Base-by-base conservation (phyloP, 768 basidiomycete species). In the Harrya chromipes region DNA sequence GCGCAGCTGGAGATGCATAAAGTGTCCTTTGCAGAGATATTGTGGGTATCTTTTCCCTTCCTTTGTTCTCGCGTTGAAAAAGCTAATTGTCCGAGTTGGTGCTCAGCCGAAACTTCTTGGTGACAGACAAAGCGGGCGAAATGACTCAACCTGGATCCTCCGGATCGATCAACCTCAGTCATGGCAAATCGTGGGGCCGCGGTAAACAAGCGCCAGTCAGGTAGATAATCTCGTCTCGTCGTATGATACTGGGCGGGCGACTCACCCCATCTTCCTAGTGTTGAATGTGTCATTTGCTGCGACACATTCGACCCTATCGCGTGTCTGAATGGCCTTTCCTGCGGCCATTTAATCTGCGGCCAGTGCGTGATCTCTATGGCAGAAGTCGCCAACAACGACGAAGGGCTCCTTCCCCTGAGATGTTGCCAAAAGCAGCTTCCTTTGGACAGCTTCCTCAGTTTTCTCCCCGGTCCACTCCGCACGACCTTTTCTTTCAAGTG, bases 331-430 rank as follows among this genome's bases (percentile, higher is more conserved):
- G 72, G 72, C 1, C 63, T 27, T 27, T 10, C 69, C 3, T 83
- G 81, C 54, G 63, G 66, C 6, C 78, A 83, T 54, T 54, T 66
- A 50, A 76, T 82, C 47, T 82, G 80, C 54, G 41, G 43, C n/a
- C 61, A 55, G 19, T 83, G 82, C 55, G 43, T 79, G 9, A 48
- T 52, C 5, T 54, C 69, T 13, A 72, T 82, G 47, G 75, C 75
- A 4, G 59, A 72, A 40, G 53, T 72, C 0, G 73, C 77, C 31
- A 71, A 61, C 11, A 66, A 63, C 20, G 78, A 82, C 59, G 80
- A 82, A 56, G 72, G 74, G 0, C 64, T 81, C 0, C 75, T 73
- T 39, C 80, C 82, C 0, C 67, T 79, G 17, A 72, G 72, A 40
- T 83, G 81, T 55, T 83, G 81, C 60, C 59, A 70, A 29, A 53